Evolutionary conservation across 306 rosid species (phyloP).

Genomic region (Glycine tomentella): DNA sequence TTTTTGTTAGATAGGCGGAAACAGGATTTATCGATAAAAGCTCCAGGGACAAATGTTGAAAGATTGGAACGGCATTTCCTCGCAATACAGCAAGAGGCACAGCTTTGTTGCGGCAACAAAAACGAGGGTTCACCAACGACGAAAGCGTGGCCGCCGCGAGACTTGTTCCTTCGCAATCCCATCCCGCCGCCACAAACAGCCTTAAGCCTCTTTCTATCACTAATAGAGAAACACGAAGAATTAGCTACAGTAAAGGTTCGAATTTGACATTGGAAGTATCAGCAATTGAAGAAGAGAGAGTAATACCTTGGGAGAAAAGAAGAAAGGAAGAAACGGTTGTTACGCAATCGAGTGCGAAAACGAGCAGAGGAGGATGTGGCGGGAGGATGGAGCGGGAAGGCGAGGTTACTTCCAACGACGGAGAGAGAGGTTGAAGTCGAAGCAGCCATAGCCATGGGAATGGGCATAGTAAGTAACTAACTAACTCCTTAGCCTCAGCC

Average conservation of each 20-base stretch:
- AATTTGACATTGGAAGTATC: conserved; percentile 23
- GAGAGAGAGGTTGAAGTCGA: conserved; percentile 49
- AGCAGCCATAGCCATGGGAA: conserved; percentile 36
- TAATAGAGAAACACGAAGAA: conserved; percentile 20
- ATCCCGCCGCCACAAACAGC: conserved; percentile 56
- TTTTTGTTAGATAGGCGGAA: conserved; percentile 53
- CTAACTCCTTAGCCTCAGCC: no score
- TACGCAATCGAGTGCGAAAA: conserved; percentile 40
- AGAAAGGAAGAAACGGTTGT: conserved; percentile 40
- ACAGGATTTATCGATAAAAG: conserved; percentile 65
- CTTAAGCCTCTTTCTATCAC: conserved; percentile 53
- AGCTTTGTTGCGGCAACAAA: conserved; percentile 41
- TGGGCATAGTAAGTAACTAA: background rate
- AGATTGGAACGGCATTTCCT: conserved; percentile 47
- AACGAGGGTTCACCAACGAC: conserved; percentile 45
- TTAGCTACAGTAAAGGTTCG: conserved; percentile 2
- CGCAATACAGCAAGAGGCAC: conserved; percentile 66
- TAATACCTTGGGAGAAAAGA: conserved; percentile 51
- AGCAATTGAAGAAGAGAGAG: background rate
- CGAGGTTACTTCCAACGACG: conserved; percentile 41
- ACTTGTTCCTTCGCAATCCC: conserved; percentile 52
- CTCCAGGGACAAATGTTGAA: conserved; percentile 53
- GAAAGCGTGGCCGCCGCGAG: conserved; percentile 15
- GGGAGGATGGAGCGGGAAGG: conserved; percentile 41
- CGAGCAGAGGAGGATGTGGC: background rate